Conservation (phyloP, 2,329 filamentous ascomycete species). For the Nigrospora osmanthi region DNA sequence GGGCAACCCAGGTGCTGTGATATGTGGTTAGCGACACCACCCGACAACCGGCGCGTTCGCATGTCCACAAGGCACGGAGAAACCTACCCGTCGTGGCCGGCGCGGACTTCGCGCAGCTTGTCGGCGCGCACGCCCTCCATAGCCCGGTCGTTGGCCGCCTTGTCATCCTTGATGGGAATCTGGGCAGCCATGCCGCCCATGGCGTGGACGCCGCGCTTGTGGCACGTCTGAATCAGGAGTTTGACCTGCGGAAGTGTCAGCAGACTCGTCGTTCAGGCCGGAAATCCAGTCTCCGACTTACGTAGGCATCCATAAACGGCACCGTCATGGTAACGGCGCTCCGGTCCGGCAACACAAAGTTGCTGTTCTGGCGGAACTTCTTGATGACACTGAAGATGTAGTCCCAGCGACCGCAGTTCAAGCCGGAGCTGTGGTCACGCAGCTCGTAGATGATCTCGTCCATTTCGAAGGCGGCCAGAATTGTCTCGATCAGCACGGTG, state of each 20-base stretch:
- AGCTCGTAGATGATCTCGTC: slow-evolving; percentile 99
- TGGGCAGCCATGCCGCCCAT: slow-evolving; percentile 99
- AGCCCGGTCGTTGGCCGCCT: slow-evolving; percentile 81
- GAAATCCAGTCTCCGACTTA: slow-evolving; percentile 6
- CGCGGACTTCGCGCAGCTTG: slow-evolving; percentile 91
- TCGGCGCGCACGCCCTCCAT: slow-evolving; percentile 91
- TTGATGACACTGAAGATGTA: slow-evolving; percentile 99
- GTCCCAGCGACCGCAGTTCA: slow-evolving; percentile 99
- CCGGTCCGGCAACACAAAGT: slow-evolving; percentile 90
- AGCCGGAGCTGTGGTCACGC: slow-evolving; percentile 86
- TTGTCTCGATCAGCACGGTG: slow-evolving; percentile 96
- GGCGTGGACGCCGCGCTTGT: slow-evolving; percentile 92
- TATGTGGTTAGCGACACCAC: not conserved
- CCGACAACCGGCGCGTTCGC: not conserved
- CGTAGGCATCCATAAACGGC: slow-evolving; percentile 96
- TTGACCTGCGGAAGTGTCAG: slow-evolving; percentile 46
- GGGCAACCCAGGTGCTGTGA: slow-evolving; percentile 77
- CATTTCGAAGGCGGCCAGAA: slow-evolving; percentile 98
- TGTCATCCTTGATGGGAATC: slow-evolving; percentile 96
- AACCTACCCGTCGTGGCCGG: slow-evolving; percentile 78
- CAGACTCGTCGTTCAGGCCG: not conserved
- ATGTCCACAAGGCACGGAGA: not conserved
- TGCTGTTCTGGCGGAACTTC: slow-evolving; percentile 92
- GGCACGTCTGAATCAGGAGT: slow-evolving; percentile 96
- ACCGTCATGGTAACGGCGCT: slow-evolving; percentile 92